These are phyloP conservation scores for Stachybotrys chartarum DNA, from an alignment of 2,329 filamentous ascomycete genomes.

Conservation along the genomic window DNA sequence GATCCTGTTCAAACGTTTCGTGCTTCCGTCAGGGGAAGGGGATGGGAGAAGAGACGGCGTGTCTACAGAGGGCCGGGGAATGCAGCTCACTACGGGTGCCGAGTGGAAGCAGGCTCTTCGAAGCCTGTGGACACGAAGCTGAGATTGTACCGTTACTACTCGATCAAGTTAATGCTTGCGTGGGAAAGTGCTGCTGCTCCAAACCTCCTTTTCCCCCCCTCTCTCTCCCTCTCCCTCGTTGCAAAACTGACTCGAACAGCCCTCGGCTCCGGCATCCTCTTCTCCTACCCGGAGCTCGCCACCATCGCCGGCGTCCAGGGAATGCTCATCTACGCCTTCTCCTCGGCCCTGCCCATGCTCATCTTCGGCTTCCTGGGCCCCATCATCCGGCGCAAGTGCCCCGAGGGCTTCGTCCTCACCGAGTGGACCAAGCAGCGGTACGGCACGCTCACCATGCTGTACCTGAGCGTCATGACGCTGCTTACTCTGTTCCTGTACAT, in stretches of 20 bases:
- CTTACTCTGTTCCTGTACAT: slow-evolving; percentile 83
- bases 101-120: slow-evolving; percentile 48
- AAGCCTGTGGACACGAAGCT: slow-evolving; percentile 56
- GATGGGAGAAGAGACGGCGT: slow-evolving; percentile 3
- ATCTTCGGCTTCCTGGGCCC: slow-evolving; percentile 69
- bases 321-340: slow-evolving; percentile 66
- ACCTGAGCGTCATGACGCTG: slow-evolving; percentile 69
- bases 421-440: slow-evolving; percentile 80
- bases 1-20: too few species aligned
- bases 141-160: slow-evolving; percentile 95
- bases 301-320: slow-evolving; percentile 76
- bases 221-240: slow-evolving; percentile 10
- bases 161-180: slow-evolving; percentile 99
- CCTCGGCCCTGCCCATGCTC: slow-evolving; percentile 65
- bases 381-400: slow-evolving; percentile 71
- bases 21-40: slow-evolving; percentile 9
- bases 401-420: slow-evolving; percentile 76
- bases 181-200: slow-evolving; percentile 95
- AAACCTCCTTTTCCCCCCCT: slow-evolving; percentile 22
- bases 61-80: slow-evolving; percentile 5
- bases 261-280: slow-evolving; percentile 76
- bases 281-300: slow-evolving; percentile 74
- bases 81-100: slow-evolving; percentile 74
- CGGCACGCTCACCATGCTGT: slow-evolving; percentile 60
- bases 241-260: slow-evolving; percentile 49